Evolutionary conservation across 257 asterid genomes (phyloP).

Genomic region (Solanum piurae): DNA sequence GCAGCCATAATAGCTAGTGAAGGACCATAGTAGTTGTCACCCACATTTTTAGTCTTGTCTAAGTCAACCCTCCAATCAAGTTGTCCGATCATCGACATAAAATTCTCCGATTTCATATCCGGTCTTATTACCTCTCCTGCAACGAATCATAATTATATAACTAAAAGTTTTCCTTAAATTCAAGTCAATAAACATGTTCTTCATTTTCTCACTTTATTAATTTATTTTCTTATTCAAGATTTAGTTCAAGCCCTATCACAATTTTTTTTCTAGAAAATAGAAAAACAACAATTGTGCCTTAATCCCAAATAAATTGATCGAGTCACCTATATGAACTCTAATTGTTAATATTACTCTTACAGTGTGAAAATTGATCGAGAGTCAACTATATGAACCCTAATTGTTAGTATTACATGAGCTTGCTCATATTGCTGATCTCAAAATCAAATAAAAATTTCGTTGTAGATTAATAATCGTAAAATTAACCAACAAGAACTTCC

Average conservation of each 20-base stretch:
- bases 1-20: constrained; percentile 50
- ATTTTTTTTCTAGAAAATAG: not conserved
- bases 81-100: constrained; percentile 32
- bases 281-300: not conserved
- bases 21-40: constrained; percentile 14
- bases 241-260: not conserved
- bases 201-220: not conserved
- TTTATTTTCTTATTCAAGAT: not conserved
- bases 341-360: not conserved
- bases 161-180: not conserved
- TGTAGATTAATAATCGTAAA: not conserved
- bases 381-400: not conserved
- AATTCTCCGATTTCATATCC: constrained; percentile 28
- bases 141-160: not conserved
- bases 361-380: not conserved
- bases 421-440: not conserved
- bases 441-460: not conserved
- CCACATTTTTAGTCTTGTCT: constrained; percentile 4
- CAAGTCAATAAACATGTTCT: not conserved
- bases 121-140: constrained; percentile 43
- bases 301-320: not conserved
- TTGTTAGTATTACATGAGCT: not conserved
- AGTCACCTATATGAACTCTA: not conserved
- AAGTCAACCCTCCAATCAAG: constrained; percentile 36
- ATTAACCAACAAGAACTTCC: not conserved